Percentiles rank a stretch among this genome's conserved stretches.
Conservation (phyloP, 2,329 filamentous ascomycete species). For the Chalaropsis ovoidea region DNA sequence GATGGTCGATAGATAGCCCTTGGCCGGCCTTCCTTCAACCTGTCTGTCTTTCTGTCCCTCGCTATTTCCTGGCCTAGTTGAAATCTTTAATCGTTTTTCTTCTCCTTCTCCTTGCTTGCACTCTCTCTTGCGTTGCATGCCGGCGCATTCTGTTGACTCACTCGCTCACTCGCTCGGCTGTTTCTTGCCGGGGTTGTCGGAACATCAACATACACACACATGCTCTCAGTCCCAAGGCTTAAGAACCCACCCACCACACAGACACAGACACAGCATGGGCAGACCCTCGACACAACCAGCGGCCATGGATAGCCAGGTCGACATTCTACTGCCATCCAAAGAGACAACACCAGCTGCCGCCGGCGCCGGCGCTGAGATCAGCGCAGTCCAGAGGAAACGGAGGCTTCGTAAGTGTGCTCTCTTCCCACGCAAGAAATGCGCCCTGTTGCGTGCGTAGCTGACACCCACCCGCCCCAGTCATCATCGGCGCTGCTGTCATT, state of each 20-base stretch:
- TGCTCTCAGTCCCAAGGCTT: background rate
- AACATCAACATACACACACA: background rate
- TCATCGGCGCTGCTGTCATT: slow-evolving; percentile 17
- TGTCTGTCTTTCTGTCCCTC: too few species aligned
- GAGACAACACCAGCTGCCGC: background rate
- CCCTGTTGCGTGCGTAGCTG: background rate
- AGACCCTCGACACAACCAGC: background rate
- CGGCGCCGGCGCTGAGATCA: background rate
- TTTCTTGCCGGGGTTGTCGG: too few species aligned
- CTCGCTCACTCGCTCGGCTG: too few species aligned
- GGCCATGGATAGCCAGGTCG: slow-evolving; percentile 18
- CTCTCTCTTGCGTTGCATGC: too few species aligned
- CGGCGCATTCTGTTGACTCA: too few species aligned
- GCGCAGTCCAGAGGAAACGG: slow-evolving; percentile 11
- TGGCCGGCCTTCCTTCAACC: too few species aligned
- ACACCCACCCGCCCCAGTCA: slow-evolving; percentile 9
- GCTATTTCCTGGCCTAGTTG: too few species aligned
- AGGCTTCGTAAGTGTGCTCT: slow-evolving; percentile 6
- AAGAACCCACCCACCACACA: too few species aligned
- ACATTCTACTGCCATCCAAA: slow-evolving; percentile 3
- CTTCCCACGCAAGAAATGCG: background rate
- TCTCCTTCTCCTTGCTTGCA: too few species aligned
- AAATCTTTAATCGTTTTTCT: too few species aligned
- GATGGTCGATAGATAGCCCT: too few species aligned
- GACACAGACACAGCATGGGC: background rate